Conservation (phyloP, 495 filamentous ascomycete genomes). For the Tuber borchii region DNA sequence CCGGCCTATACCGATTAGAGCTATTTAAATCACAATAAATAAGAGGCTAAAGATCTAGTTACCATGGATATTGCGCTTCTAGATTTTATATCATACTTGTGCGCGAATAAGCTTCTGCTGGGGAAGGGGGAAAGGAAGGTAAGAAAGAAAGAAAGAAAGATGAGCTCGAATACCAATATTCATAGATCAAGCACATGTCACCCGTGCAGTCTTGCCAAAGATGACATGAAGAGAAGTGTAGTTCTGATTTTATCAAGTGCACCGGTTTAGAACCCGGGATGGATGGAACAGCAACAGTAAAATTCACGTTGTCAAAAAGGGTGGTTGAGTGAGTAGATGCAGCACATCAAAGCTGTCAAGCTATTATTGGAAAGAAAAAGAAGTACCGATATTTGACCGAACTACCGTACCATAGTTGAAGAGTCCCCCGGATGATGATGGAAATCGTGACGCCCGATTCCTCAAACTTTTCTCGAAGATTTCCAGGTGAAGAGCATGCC, state of each 20-base stretch:
- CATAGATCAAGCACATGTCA: constrained; percentile 1
- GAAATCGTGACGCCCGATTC: background rate
- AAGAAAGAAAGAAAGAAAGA: background rate
- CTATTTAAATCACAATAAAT: background rate
- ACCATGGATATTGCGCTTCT: background rate
- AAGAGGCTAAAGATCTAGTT: background rate
- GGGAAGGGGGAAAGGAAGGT: background rate
- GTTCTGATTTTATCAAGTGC: background rate
- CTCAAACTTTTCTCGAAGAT: background rate
- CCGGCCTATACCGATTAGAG: background rate
- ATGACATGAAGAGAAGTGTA: background rate
- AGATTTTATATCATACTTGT: background rate
- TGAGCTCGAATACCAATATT: background rate
- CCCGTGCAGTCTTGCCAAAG: background rate
- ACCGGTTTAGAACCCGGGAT: background rate
- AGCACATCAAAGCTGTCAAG: background rate
- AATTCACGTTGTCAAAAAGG: background rate
- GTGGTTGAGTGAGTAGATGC: background rate
- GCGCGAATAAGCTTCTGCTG: background rate
- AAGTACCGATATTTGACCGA: background rate
- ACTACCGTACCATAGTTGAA: background rate
- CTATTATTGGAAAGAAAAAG: background rate
- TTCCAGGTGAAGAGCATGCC: background rate
- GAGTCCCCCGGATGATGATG: background rate
- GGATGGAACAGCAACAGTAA: background rate